phyloP scores from a whole-genome alignment of 2,329 filamentous ascomycete species.

The Clonostachys byssicola region DNA sequence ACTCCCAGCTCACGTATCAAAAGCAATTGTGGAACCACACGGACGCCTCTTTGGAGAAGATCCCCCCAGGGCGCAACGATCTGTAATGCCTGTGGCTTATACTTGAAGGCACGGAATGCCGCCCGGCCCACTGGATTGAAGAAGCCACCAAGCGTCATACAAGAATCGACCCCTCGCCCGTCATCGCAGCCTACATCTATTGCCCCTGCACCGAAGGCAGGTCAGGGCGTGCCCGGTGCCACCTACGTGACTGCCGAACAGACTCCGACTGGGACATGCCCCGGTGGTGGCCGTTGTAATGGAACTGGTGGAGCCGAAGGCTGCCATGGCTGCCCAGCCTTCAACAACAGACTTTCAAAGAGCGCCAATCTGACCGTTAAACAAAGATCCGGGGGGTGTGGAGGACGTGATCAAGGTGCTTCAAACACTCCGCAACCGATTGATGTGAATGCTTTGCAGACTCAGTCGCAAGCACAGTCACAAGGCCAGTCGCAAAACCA shows the following conservation, averaged over 20 bases:
- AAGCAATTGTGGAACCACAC: conserved; percentile 93
- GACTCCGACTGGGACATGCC: conserved; percentile 79
- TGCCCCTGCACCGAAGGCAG: conserved; percentile 16
- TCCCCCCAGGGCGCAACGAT: conserved; percentile 92
- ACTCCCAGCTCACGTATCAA: neutral
- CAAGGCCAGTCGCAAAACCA: conserved; percentile 9
- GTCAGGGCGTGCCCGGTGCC: conserved; percentile 35
- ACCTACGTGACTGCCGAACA: conserved; percentile 78
- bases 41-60: conserved; percentile 90
- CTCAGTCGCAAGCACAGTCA: neutral
- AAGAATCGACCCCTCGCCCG: conserved; percentile 30
- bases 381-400: conserved; percentile 35
- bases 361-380: conserved; percentile 66
- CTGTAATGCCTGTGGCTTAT: conserved; percentile 95
- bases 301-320: conserved; percentile 93
- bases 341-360: conserved; percentile 94
- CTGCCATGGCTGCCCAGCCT: conserved; percentile 93
- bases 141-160: conserved; percentile 57
- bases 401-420: conserved; percentile 9
- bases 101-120: conserved; percentile 89
- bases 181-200: conserved; percentile 22
- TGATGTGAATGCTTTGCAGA: conserved; percentile 35
- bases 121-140: conserved; percentile 88
- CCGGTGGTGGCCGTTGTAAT: conserved; percentile 91
- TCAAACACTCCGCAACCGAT: conserved; percentile 8